Evolutionary conservation across 768 basidiomycete species (phyloP).

Genomic region (Mycena indigotica): DNA sequence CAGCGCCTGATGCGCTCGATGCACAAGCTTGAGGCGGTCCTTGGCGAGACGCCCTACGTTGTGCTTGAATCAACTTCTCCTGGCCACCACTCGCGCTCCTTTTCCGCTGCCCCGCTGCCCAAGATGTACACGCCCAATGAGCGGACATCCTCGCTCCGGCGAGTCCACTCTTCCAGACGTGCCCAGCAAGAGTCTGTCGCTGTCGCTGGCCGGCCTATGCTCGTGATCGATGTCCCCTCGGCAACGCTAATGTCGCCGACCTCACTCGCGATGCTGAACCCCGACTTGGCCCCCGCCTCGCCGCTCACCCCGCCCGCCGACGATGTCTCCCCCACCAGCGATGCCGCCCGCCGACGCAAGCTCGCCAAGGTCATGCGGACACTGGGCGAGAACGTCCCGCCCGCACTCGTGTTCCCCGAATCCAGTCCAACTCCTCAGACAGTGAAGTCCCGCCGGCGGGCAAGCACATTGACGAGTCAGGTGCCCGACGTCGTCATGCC

Average conservation of each 20-base stretch:
- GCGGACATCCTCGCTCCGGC: background rate
- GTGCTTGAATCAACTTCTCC: background rate
- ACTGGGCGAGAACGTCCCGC: constrained; percentile 2
- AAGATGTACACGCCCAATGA: background rate
- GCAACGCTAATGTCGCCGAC: background rate
- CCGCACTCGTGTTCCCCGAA: background rate
- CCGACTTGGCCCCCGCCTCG: background rate
- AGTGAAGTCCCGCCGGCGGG: background rate
- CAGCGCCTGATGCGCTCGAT: background rate
- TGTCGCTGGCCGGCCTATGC: background rate
- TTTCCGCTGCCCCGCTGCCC: background rate
- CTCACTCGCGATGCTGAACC: no score
- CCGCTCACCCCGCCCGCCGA: background rate
- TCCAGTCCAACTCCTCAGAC: background rate
- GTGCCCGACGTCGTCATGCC: background rate
- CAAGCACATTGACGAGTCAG: background rate
- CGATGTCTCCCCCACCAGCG: background rate
- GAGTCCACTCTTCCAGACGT: background rate
- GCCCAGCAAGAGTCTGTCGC: background rate
- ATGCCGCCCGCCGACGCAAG: background rate
- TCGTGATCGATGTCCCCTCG: background rate
- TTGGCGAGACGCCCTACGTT: constrained; percentile 1
- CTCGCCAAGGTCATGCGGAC: background rate
- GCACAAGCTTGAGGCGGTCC: constrained; percentile 1
- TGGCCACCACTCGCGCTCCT: background rate